phyloP scores from a whole-genome alignment of 2,329 filamentous ascomycete species.

The Phialophora expanda region DNA sequence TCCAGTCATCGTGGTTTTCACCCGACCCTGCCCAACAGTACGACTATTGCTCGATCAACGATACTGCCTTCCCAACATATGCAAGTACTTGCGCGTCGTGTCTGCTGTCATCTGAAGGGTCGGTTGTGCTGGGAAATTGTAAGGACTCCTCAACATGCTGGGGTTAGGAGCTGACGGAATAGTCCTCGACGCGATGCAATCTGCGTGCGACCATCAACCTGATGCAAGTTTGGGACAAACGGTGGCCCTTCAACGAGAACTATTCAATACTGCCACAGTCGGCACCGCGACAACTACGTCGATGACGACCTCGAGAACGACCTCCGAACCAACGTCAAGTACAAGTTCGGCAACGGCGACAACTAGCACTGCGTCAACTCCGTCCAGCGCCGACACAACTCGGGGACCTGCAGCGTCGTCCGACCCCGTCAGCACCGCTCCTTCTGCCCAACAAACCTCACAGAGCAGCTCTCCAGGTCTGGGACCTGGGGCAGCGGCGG shows the following conservation, averaged over 20 bases:
- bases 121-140: slow-evolving; percentile 20
- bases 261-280: slow-evolving; percentile 19
- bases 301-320: too few species aligned
- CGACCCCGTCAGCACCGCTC: neutral
- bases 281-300: slow-evolving; percentile 3
- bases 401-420: neutral
- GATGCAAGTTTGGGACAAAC: slow-evolving; percentile 13
- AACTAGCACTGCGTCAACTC: slow-evolving; percentile 4
- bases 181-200: slow-evolving; percentile 14
- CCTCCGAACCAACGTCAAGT: slow-evolving; percentile 3
- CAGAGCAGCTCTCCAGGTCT: neutral
- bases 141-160: neutral
- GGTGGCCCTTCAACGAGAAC: slow-evolving; percentile 12
- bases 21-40: slow-evolving; percentile 13
- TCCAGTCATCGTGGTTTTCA: slow-evolving; percentile 19
- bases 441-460: slow-evolving; percentile 1
- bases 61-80: slow-evolving; percentile 19
- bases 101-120: slow-evolving; percentile 4
- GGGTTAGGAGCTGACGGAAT: neutral
- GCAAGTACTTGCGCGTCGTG: slow-evolving; percentile 17
- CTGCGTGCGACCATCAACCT: slow-evolving; percentile 12
- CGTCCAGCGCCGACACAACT: neutral
- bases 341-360: slow-evolving; percentile 2
- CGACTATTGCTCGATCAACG: slow-evolving; percentile 23
- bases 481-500: neutral